Evolutionary conservation across 163 green algal species (phyloP), one percentile per base, ranked within the genome.

Genomic region (Volvox carteri): DNA sequence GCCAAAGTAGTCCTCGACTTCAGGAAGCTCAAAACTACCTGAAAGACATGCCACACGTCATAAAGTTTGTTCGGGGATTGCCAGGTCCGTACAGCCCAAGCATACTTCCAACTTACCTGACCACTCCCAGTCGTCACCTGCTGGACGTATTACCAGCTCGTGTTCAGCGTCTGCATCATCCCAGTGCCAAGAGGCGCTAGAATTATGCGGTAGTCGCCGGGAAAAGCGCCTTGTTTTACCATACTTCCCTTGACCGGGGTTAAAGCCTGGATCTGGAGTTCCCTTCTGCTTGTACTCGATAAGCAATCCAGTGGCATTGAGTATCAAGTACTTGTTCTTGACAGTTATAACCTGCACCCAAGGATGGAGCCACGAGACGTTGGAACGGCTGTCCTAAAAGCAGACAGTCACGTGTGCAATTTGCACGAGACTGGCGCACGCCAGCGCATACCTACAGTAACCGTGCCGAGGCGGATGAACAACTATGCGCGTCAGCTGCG

Each of bases 251-350:
- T 39, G 76, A 84, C 9, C 33, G 44, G 52, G 91, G 87, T 98
- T 95, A 0, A 92, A 89, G 85, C 19, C 41, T 37, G 41, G 91
- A 90, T 98, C 95, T 0, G 93, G 91, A 25, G 95, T 96, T 65
- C 94, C 94, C 56, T 93, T 90, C 93, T 98, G 96, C 93, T 98
- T 98, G 90, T 97, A 95, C 90, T 95, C 93, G 35, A 98, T 94
- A 6, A 86, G 52, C 79, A 98, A 90, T 16, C 93, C 95, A 0
- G 96, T 98, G 85, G 97, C 92, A 91, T 98, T 98, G 81, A 97
- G 94, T 65, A 98, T 93, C 33, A 98, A 94, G 91, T 96, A 98
- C 90, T 97, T 97, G 90, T 95, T 96, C 92, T 98, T 98, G 16
- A 98, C 92, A 1, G 95, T 97, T 2, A 98, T 87, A 46, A 98